Evolutionary conservation across 2,329 filamentous ascomycete species (phyloP), one percentile per base, ranked within the genome.

Genomic region (Colletotrichum australisinense): DNA sequence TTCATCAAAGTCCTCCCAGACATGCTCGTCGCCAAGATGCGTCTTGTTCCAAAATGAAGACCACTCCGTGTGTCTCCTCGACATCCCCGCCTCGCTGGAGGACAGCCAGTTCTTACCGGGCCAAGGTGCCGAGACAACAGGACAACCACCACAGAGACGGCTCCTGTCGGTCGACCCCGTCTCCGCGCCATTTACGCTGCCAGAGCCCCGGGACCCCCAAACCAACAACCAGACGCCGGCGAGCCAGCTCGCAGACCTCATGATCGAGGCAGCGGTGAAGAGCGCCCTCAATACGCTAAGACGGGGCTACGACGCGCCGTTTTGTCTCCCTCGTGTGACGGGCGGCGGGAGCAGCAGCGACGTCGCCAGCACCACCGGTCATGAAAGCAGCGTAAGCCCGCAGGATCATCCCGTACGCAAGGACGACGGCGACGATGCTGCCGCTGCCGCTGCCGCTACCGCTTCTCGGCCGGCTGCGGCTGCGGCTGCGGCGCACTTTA

Each of bases 11-110:
- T 42, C 59, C 42, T 30, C 16, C 0, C 8, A 19, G 42, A 24
- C 59, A 19, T 63, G n/a, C 49, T 22, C 16, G 22, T 67, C 42
- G 12, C 63, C 66, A 28, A 16, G 57, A 32, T 72, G 75, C 56
- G 69, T 67, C 63, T 16, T 75, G 73, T 77, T 67, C n/a, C 57
- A 53, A 5, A 59, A 74, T 30, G 63, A 75, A 30, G 55, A 28
- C 49, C 63, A 24, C 12, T 65, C 87, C 58, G 81, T 92, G 66
- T 84, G 90, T 26, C 80, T 95, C 30, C 80, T 95, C 64, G 93
- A 95, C 78, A 89, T 95, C 58, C 93, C 93, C 28, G 84, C 86
- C 22, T 94, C 93, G 1, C 88, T 95, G 52, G 91, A 93, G 76
- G 86, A 90, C 73, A 90, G 89, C 22, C 93, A 95, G 81, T 86